These are phyloP conservation scores for Chimonanthus salicifolius DNA, from an alignment of 164 flowering plant species.

Conservation along the genomic window DNA sequence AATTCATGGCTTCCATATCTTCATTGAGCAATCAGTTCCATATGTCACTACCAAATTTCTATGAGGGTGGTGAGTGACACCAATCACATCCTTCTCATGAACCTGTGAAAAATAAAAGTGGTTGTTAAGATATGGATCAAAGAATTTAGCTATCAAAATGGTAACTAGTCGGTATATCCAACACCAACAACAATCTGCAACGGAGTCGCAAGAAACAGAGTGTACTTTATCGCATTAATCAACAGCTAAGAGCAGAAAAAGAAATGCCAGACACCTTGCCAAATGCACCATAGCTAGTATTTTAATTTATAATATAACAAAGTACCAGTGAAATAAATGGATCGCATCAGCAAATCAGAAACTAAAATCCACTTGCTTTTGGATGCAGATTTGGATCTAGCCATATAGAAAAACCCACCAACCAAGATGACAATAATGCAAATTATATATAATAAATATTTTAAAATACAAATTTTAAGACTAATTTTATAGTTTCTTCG, in stretches of 20 bases:
- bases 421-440: too few relatives aligned
- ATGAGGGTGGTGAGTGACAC: constrained; percentile 94
- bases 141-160: background rate
- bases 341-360: too few relatives aligned
- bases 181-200: background rate
- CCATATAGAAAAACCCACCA: too few relatives aligned
- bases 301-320: too few relatives aligned
- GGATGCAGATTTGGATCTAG: too few relatives aligned
- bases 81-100: constrained; percentile 93
- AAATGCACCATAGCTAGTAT: too few relatives aligned
- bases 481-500: too few relatives aligned
- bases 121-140: background rate
- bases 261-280: background rate
- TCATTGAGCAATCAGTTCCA: constrained; percentile 77
- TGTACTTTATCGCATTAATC: background rate
- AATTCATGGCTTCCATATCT: constrained; percentile 78
- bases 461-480: too few relatives aligned
- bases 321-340: too few relatives aligned
- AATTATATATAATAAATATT: too few relatives aligned
- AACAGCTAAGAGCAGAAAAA: background rate
- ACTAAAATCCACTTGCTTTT: too few relatives aligned
- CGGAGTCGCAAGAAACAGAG: background rate
- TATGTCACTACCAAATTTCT: constrained; percentile 78
- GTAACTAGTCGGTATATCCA: background rate
- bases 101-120: constrained; percentile 43